Evolutionary conservation across 257 asterid species (phyloP).

Genomic region (Salvia hispanica): DNA sequence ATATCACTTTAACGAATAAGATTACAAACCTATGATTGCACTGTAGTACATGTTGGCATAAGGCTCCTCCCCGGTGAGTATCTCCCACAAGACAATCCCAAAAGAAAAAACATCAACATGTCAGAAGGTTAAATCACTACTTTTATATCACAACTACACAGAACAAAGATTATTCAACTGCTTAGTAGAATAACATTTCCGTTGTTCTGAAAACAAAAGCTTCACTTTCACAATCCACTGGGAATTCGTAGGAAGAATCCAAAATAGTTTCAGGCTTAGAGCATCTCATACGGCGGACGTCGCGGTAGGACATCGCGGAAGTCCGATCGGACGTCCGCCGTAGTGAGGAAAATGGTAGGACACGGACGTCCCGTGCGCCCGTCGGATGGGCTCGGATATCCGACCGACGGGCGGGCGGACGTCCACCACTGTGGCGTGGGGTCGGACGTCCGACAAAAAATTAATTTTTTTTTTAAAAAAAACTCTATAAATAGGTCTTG

Average conservation of each 20-base stretch:
- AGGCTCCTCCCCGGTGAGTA: conserved; percentile 95
- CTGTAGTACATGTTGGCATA: conserved; percentile 89
- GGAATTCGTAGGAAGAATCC: not conserved
- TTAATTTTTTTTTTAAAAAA: no score
- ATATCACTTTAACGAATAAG: not conserved
- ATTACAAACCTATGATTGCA: conserved; percentile 65
- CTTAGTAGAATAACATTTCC: not conserved
- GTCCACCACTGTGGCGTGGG: no score
- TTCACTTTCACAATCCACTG: not conserved
- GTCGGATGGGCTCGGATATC: no score
- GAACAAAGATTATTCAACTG: not conserved
- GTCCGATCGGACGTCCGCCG: no score
- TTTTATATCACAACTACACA: not conserved
- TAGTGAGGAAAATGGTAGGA: no score
- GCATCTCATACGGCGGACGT: no score
- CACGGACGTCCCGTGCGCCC: no score
- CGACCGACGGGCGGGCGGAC: no score
- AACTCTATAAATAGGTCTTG: no score
- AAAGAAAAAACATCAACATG: conserved; percentile 95
- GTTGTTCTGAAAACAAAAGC: not conserved
- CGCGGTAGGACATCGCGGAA: no score
- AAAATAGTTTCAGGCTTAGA: not conserved
- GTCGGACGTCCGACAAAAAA: no score
- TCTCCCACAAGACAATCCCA: conserved; percentile 96
- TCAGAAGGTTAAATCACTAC: not conserved